phyloP scores from a whole-genome alignment of 2,329 filamentous ascomycete genomes.

The Cladobotryum mycophilum region DNA sequence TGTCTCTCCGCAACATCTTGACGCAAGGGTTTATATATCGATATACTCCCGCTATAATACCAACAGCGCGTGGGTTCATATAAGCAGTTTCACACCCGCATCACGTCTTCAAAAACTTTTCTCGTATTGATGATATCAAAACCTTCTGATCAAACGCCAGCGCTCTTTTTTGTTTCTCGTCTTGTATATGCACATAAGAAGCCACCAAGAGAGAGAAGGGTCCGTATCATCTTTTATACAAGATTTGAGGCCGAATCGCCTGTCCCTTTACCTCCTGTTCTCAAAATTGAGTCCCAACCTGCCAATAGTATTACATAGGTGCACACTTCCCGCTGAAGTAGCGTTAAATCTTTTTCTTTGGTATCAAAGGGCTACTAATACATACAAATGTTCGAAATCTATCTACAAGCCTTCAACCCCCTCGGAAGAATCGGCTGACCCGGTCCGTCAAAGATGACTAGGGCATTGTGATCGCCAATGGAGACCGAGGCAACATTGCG shows the following conservation, averaged over 20 bases:
- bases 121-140: conserved; percentile 16
- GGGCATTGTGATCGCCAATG: background rate
- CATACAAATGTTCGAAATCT: background rate
- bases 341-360: background rate
- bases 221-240: conserved; percentile 20
- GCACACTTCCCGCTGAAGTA: background rate
- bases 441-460: background rate
- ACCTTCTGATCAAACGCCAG: conserved; percentile 22
- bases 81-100: too few species aligned
- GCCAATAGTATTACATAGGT: conserved; percentile 2
- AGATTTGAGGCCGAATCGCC: conserved; percentile 17
- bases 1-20: too few species aligned
- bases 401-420: background rate
- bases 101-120: too few species aligned
- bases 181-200: conserved; percentile 22
- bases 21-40: too few species aligned
- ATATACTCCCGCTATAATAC: too few species aligned
- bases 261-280: conserved; percentile 8
- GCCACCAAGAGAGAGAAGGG: conserved; percentile 8
- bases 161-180: conserved; percentile 23
- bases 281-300: conserved; percentile 15
- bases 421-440: background rate
- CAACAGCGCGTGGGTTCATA: too few species aligned
- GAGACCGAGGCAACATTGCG: conserved; percentile 7
- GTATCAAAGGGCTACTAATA: background rate